Base-by-base conservation (phyloP, 441 rosid species). In the Gossypium trilobum region DNA sequence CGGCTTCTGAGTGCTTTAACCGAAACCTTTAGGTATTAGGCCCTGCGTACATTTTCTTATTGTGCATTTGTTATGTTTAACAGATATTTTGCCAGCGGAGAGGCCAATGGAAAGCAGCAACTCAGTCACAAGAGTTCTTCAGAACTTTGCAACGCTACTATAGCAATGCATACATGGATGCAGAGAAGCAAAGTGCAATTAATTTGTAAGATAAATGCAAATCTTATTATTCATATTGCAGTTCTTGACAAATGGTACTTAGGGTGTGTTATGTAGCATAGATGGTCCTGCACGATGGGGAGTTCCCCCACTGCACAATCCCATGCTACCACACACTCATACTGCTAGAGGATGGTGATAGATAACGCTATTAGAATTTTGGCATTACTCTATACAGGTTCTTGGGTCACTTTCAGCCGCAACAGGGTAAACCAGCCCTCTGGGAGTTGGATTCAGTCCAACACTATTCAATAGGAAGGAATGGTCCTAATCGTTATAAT, bases 401-500 rank as follows among this genome's bases (percentile, higher is more conserved):
- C 75, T 83, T 96, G 78, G 99, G 99, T 63, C 86, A 93, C 81
- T 93, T 92, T 71, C 97, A 86, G 79, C 97, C 97, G 54, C 91
- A 89, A 56, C 79, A 78, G 73, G 97, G 91, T 69, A 93, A 77
- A 71, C 95, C 96, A 50, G 90, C 93, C 20, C 73, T 90, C 66
- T 96, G 98, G 99, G 98, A 96, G 73, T 77, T 96, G 83, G 91
- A 84, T 80, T 88, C 98, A 19, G 99, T 90, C 78, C 93, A 90
- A 78, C 97, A 89, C 72, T 77, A 84, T 78, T 66, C 39, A 71
- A 75, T 81, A 48, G 83, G 87, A 78, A 87, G 83, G 80, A 80
- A 52, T 29, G 74, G 76, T 80, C 78, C 86, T 62, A 78, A 78
- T 78, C 73, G 78, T 39, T 81, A 70, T 51, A 73, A 78, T 44